Evolutionary conservation across 805 yeast species (phyloP).

Genomic region (Saturnispora galanensis): DNA sequence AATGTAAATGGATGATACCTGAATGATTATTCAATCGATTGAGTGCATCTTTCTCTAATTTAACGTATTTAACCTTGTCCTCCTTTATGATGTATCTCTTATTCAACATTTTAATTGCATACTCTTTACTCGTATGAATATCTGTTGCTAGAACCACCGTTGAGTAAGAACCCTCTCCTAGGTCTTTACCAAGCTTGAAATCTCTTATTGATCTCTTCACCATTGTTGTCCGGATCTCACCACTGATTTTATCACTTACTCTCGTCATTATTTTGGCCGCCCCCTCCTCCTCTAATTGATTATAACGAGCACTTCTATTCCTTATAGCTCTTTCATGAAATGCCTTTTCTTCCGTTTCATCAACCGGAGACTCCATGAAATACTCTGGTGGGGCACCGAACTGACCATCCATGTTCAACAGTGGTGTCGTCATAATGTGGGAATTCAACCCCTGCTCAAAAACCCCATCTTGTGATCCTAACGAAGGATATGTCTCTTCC

Average conservation of each 20-base stretch:
- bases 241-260: constrained; percentile 32
- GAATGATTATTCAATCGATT: constrained; percentile 45
- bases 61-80: constrained; percentile 76
- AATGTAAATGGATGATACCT: constrained; percentile 63
- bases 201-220: constrained; percentile 60
- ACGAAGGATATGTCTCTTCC: too few species aligned
- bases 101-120: constrained; percentile 69
- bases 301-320: background rate
- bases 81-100: constrained; percentile 72
- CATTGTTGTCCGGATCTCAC: constrained; percentile 41
- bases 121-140: constrained; percentile 46
- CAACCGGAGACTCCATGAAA: constrained; percentile 2
- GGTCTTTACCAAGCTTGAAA: constrained; percentile 73
- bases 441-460: constrained; percentile 5
- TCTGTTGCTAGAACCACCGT: constrained; percentile 86
- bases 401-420: constrained; percentile 8
- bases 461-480: constrained; percentile 5
- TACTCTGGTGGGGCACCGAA: constrained; percentile 8
- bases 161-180: constrained; percentile 96
- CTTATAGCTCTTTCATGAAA: constrained; percentile 1
- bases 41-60: constrained; percentile 71
- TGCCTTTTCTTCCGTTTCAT: background rate
- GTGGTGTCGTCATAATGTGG: constrained; percentile 3
- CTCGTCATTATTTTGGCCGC: constrained; percentile 47
- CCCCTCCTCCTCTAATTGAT: constrained; percentile 34